These are phyloP conservation scores for Clonostachys solani DNA, from an alignment of 2,329 filamentous ascomycete species.

Conservation along the genomic window DNA sequence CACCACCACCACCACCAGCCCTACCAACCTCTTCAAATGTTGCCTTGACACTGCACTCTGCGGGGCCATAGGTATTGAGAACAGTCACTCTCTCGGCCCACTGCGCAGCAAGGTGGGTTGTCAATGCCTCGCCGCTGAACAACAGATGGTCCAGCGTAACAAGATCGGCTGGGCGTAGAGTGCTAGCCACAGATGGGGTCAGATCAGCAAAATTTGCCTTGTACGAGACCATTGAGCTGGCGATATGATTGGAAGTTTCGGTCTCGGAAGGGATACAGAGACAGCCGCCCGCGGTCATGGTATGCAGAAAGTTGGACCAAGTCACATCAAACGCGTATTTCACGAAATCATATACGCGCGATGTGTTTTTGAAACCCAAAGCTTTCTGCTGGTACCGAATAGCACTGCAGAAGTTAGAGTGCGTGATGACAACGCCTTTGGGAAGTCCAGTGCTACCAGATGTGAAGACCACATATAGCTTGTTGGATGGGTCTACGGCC, in stretches of 20 bases:
- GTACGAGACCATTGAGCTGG: conserved; percentile 34
- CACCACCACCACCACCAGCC: too few relatives aligned
- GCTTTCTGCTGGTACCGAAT: conserved; percentile 1
- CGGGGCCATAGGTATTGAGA: conserved; percentile 10
- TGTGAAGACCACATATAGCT: conserved; percentile 12
- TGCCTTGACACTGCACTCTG: conserved; percentile 15
- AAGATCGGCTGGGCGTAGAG: not conserved
- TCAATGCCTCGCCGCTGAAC: conserved; percentile 8
- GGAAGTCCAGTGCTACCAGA: conserved; percentile 16
- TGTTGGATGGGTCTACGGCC: conserved; percentile 1
- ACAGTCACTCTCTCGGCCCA: conserved; percentile 7
- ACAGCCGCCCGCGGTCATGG: conserved; percentile 30
- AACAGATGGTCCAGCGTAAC: conserved; percentile 1
- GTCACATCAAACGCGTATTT: conserved; percentile 13
- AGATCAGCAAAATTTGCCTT: conserved; percentile 17
- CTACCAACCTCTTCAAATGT: not conserved
- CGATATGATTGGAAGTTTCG: conserved; percentile 41
- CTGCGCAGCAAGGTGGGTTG: conserved; percentile 3
- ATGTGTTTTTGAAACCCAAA: conserved; percentile 4
- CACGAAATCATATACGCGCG: conserved; percentile 11
- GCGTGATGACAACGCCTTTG: conserved; percentile 12
- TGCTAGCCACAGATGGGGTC: conserved; percentile 36
- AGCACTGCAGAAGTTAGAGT: conserved; percentile 5
- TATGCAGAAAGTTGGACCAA: conserved; percentile 5
- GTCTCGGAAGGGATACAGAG: conserved; percentile 50